Percentiles rank a stretch among this genome's conserved stretches.
These are phyloP conservation scores for Saccharum spontaneum DNA, from an alignment of 176 grass and related monocot genomes.

Conservation along the genomic window DNA sequence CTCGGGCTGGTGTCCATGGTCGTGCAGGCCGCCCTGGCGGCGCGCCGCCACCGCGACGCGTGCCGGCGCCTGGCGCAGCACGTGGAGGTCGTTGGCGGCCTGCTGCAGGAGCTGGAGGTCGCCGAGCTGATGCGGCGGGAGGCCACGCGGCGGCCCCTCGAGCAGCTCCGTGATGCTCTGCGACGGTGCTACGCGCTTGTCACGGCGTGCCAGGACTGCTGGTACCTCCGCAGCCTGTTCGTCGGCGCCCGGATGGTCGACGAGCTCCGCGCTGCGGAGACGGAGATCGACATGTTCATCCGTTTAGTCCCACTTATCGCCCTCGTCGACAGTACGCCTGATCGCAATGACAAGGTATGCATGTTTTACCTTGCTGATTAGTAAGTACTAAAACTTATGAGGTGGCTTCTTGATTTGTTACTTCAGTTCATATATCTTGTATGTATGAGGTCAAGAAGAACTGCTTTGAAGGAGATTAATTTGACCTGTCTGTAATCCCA, in stretches of 20 bases:
- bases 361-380: background rate
- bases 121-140: slow-evolving; percentile 47
- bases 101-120: slow-evolving; percentile 53
- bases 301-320: slow-evolving; percentile 59
- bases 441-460: background rate
- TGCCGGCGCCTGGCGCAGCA: slow-evolving; percentile 53
- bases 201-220: slow-evolving; percentile 45
- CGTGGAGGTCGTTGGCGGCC: slow-evolving; percentile 50
- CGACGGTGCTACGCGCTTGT: slow-evolving; percentile 51
- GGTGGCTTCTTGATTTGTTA: background rate
- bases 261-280: slow-evolving; percentile 41
- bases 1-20: slow-evolving; percentile 65
- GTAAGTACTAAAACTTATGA: background rate
- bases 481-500: background rate
- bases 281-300: slow-evolving; percentile 60
- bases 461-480: background rate
- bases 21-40: slow-evolving; percentile 54
- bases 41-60: slow-evolving; percentile 57
- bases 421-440: background rate
- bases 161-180: slow-evolving; percentile 39
- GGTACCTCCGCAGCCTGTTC: slow-evolving; percentile 48
- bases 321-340: slow-evolving; percentile 38
- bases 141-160: slow-evolving; percentile 51
- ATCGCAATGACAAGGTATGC: background rate
- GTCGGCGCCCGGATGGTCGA: slow-evolving; percentile 38